Base-by-base conservation (phyloP, 192 early-diverging fungal genomes). In the Entomortierella beljakovae region DNA sequence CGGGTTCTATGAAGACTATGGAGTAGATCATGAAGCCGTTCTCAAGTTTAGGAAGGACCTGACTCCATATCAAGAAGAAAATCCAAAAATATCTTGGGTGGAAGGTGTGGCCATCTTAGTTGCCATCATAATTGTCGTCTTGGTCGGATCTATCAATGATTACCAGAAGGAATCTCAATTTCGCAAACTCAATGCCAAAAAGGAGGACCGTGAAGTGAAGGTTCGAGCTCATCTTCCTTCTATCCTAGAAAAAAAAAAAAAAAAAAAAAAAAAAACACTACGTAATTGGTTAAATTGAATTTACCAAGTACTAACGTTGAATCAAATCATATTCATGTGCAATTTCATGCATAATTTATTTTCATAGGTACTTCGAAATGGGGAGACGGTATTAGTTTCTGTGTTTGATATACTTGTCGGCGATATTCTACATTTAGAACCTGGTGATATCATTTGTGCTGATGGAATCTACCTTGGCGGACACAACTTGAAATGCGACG, bases 391-490 rank as follows among this genome's bases (percentile, higher is more conserved):
- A 23, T 67, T 94, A 26, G 79, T 99, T 2, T 94, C 93, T 1
- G 89, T 92, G 16, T 86, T 88, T 68, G 90, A 94, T 65, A 80
- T 99, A 1, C 81, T 96, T 42, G 96, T 97, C 15, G 98, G 98
- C 25, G 98, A 99, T 71, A 85, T 99, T 42, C 75, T 93, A 61
- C 80, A 90, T 43, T 70, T 99, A 7, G 92, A 96, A 75, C 93
- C 94, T 4, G 98, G 98, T 42, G 98, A 98, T 77, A 91, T 99
- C 28, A 84, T 97, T 49, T 89, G 95, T 38, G 95, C 92, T 6
- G 98, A 99, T 71, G 98, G 93, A 29, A 82, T 99, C 29, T 90
- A 96, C 25, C 61, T 99, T 29, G 82, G 86, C 16, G 90, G 91
- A 6, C 93, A 93, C 63, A 95, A 95, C 72, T 80, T 99, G 33